Percentiles rank a stretch among this genome's conserved stretches.
Evolutionary conservation across 768 basidiomycete genomes (phyloP).

Genomic region (Lanmaoa pseudosensibilis): DNA sequence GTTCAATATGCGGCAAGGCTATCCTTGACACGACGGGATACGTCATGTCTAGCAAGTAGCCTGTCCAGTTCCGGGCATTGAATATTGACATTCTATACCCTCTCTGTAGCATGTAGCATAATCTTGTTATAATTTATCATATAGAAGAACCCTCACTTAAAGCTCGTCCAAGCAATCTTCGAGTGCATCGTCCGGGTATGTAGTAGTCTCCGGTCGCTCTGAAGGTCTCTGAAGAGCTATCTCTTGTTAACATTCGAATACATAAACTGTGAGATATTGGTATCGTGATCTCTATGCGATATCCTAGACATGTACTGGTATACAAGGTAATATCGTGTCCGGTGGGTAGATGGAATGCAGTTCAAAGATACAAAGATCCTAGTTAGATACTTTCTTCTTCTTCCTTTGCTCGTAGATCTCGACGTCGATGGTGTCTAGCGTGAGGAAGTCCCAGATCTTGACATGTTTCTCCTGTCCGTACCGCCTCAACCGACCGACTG

Average conservation of each 20-base stretch:
- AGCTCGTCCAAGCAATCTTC: not conserved
- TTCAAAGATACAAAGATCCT: constrained; percentile 11
- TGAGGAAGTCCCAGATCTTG: constrained; percentile 79
- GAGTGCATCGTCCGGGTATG: not conserved
- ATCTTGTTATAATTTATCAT: constrained; percentile 17
- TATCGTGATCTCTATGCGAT: not conserved
- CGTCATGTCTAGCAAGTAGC: constrained; percentile 79
- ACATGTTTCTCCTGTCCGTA: constrained; percentile 84
- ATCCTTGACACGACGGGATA: constrained; percentile 84
- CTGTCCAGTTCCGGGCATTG: not conserved
- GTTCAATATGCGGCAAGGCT: constrained; percentile 85
- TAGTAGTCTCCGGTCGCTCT: not conserved
- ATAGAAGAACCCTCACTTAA: not conserved
- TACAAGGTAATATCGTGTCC: constrained; percentile 14
- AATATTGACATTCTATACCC: constrained; percentile 19
- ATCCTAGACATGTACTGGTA: not conserved
- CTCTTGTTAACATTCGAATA: not conserved
- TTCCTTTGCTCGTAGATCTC: constrained; percentile 67
- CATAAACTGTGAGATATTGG: not conserved
- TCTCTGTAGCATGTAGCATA: constrained; percentile 17
- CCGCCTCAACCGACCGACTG: constrained; percentile 78
- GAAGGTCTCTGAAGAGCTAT: not conserved
- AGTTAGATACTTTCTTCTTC: constrained; percentile 28
- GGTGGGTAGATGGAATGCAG: constrained; percentile 2
- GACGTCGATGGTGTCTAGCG: constrained; percentile 85